These are phyloP conservation scores for Fraxinus xanthoxyloides DNA, from an alignment of 305 asterid species.

Conservation along the genomic window DNA sequence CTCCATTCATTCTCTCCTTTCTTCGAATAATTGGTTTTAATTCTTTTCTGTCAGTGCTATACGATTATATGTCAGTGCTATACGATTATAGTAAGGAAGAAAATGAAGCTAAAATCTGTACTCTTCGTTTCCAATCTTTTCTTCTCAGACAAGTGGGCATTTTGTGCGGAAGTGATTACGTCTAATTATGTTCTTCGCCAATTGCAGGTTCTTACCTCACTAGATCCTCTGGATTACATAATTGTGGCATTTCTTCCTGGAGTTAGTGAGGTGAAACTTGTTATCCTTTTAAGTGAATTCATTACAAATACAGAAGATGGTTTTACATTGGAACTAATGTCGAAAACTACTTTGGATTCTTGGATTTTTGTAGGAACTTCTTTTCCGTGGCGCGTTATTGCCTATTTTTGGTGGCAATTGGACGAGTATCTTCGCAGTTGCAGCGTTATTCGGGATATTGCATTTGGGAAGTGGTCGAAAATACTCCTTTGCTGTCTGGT, in stretches of 20 bases:
- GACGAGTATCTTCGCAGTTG: slow-evolving; percentile 55
- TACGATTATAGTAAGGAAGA: not conserved
- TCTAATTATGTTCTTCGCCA: slow-evolving; percentile 6
- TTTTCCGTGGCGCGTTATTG: slow-evolving; percentile 81
- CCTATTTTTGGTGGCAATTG: slow-evolving; percentile 65
- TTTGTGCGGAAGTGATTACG: not conserved
- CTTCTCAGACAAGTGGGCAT: not conserved
- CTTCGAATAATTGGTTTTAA: not conserved
- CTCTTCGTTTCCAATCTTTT: not conserved
- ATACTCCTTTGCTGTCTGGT: slow-evolving; percentile 85
- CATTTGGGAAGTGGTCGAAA: slow-evolving; percentile 92
- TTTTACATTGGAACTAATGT: not conserved
- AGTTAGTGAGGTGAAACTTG: slow-evolving; percentile 62
- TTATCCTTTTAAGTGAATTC: not conserved
- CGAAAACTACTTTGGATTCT: slow-evolving; percentile 10
- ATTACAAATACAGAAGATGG: not conserved
- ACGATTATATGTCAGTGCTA: not conserved
- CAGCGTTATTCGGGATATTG: slow-evolving; percentile 69
- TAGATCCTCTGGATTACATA: slow-evolving; percentile 77
- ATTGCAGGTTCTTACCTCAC: slow-evolving; percentile 70
- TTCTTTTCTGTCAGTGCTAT: not conserved
- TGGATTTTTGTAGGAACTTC: slow-evolving; percentile 58
- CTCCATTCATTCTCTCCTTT: slow-evolving; percentile 12
- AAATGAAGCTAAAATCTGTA: not conserved
- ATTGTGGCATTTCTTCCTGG: slow-evolving; percentile 87